Percentiles rank a stretch among this genome's conserved stretches.
phyloP scores from a whole-genome alignment of 1,284 basidiomycete species.

The Tetrapyrgos nigripes region DNA sequence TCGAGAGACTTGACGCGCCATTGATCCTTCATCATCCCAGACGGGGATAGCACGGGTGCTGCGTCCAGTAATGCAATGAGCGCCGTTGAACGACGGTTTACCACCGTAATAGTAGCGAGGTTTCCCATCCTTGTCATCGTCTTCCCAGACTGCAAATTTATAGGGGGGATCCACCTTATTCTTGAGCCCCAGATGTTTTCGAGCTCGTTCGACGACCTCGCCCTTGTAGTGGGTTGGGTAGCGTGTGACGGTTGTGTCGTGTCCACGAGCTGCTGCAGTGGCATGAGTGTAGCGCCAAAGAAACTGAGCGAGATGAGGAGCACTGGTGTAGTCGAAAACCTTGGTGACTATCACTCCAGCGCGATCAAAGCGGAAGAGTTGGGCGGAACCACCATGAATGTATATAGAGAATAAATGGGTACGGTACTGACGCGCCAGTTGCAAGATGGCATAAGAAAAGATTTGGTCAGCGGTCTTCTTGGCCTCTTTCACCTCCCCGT shows the following conservation, averaged over 20 bases:
- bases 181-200: not conserved
- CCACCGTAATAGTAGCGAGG: not conserved
- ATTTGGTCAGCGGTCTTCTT: constrained; percentile 3
- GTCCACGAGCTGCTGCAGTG: not conserved
- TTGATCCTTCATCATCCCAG: constrained; percentile 10
- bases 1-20: constrained; percentile 26
- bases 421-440: constrained; percentile 2
- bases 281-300: constrained; percentile 3
- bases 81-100: not conserved
- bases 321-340: not conserved
- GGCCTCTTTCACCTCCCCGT: not conserved
- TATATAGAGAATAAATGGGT: constrained; percentile 3
- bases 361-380: constrained; percentile 1
- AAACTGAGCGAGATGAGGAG: not conserved
- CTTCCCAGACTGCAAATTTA: not conserved
- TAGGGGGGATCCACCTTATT: not conserved
- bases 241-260: not conserved
- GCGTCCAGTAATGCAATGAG: constrained; percentile 4
- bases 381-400: not conserved
- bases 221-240: not conserved
- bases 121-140: not conserved
- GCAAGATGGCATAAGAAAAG: not conserved
- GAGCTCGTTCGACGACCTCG: not conserved
- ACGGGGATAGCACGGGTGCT: not conserved
- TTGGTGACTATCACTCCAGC: not conserved